A percentile compares a stretch with the other conserved stretches of the same genome.
phyloP scores from a whole-genome alignment of 345 rosid genomes.

The Noccaea caerulescens region DNA sequence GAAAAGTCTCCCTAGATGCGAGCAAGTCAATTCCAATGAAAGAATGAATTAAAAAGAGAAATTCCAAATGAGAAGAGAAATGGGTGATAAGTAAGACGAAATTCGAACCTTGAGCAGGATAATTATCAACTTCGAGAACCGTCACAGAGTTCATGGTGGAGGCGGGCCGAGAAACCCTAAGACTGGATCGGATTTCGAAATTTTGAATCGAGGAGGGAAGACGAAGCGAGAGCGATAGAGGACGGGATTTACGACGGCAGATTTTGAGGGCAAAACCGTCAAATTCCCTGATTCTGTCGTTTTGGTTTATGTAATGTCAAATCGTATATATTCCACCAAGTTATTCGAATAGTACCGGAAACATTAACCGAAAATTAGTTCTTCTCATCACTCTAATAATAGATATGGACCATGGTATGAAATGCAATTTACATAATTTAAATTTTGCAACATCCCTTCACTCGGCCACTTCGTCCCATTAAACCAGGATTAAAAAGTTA shows the following conservation, averaged over 20 bases:
- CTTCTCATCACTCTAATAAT: too few relatives aligned
- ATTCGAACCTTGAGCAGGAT: constrained; percentile 11
- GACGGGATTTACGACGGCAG: neutral
- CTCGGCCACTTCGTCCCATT: too few relatives aligned
- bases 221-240: neutral
- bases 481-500: too few relatives aligned
- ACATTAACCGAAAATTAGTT: too few relatives aligned
- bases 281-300: neutral
- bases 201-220: constrained; percentile 25
- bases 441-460: too few relatives aligned
- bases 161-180: constrained; percentile 21
- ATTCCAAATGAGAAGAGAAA: neutral
- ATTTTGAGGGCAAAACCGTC: constrained; percentile 10
- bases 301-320: neutral
- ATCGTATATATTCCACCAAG: too few relatives aligned
- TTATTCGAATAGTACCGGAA: too few relatives aligned
- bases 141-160: constrained; percentile 28
- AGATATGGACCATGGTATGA: too few relatives aligned
- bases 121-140: constrained; percentile 17
- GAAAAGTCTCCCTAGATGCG: constrained; percentile 9
- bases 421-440: too few relatives aligned
- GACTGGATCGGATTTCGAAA: constrained; percentile 12
- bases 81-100: neutral
- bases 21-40: neutral
- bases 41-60: neutral